A percentile compares a stretch with the other conserved stretches of the same genome.
Evolutionary conservation across 2,329 filamentous ascomycete genomes (phyloP).

Genomic region (Verticillium isaacii): DNA sequence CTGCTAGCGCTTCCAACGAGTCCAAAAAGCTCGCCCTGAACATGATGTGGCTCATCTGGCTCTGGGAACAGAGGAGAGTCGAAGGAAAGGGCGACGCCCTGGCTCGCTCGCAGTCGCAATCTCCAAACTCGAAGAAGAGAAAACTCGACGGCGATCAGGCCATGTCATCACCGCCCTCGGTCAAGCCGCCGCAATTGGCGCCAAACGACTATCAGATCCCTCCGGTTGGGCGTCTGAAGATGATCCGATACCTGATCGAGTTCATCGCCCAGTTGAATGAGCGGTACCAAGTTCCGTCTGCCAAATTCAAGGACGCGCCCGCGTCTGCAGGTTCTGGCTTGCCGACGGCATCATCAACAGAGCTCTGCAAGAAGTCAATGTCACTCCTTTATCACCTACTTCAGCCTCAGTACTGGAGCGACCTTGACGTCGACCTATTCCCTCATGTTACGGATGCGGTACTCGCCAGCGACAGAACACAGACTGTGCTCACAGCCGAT

Average conservation of each 20-base stretch:
- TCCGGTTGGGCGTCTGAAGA: slow-evolving; percentile 62
- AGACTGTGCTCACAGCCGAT: slow-evolving; percentile 52
- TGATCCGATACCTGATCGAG: slow-evolving; percentile 92
- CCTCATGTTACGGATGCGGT: slow-evolving; percentile 86
- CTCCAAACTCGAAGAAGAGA: slow-evolving; percentile 70
- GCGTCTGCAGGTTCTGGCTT: background rate
- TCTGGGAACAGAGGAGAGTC: slow-evolving; percentile 84
- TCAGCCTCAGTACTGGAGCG: slow-evolving; percentile 84
- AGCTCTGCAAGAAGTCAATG: slow-evolving; percentile 83
- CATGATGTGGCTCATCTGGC: slow-evolving; percentile 85
- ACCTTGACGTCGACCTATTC: slow-evolving; percentile 87
- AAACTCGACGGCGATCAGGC: slow-evolving; percentile 63
- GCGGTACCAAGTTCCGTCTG: slow-evolving; percentile 71
- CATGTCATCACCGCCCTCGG: slow-evolving; percentile 49
- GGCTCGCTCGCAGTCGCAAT: slow-evolving; percentile 51
- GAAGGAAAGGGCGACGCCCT: slow-evolving; percentile 46
- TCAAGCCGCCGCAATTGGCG: slow-evolving; percentile 43
- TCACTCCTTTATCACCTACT: slow-evolving; percentile 78
- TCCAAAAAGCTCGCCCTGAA: slow-evolving; percentile 88
- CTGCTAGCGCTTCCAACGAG: slow-evolving; percentile 81
- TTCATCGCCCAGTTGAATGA: slow-evolving; percentile 91
- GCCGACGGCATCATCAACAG: slow-evolving; percentile 34
- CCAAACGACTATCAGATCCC: slow-evolving; percentile 66
- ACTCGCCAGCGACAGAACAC: slow-evolving; percentile 74
- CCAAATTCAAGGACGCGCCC: slow-evolving; percentile 55